Base-by-base conservation (phyloP, 768 basidiomycete genomes). In the Amyloporia xantha region DNA sequence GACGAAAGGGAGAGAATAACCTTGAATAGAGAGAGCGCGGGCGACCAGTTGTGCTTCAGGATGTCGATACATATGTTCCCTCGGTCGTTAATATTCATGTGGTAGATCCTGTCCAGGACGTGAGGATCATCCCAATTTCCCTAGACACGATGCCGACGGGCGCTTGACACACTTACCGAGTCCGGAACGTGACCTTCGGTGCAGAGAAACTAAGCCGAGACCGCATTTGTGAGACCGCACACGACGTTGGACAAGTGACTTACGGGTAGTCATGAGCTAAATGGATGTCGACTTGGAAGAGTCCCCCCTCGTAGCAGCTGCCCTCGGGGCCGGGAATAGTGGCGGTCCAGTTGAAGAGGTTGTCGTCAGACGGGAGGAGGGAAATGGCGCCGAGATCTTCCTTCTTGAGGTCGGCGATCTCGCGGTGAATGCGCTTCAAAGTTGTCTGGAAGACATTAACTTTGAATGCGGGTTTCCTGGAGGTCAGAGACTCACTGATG, bases 1-100 rank as follows among this genome's bases (percentile, higher is more conserved):
- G 91, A 94, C 0, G 91, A 94, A 3, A 97, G 76, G 23, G 91
- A 94, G 17, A 97, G 79, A 67, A 97, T 84, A 60, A 95, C 88
- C 71, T 97, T 96, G 75, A 89, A 93, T 41, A 97, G 72, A 2
- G 91, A 94, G 19, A 97, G 68, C 2, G 93, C 93, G 5, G 93
- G 93, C 1, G 90, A 93, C 93, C 93, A 97, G 59, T 90, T 87
- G 60, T 82, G 77, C 69, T 97, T 96, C 50, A 97, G 77, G 44
- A 95, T 91, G 67, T 96, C 88, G 56, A 92, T 87, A 60, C 88
- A 91, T 46, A 91, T 84, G 55, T 74, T 76, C 37, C 86, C 88
- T 44, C 77, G 75, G 49, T 88, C 86, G 44, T 82, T 84, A 39
- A 89, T 88, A 74, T 92, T 91, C 87, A 91, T 89, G 59, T 92